A percentile compares a stretch with the other conserved stretches of the same genome.
These are phyloP conservation scores for Penicillium sp. DNA, from an alignment of 2,329 filamentous ascomycete genomes.

Conservation along the genomic window DNA sequence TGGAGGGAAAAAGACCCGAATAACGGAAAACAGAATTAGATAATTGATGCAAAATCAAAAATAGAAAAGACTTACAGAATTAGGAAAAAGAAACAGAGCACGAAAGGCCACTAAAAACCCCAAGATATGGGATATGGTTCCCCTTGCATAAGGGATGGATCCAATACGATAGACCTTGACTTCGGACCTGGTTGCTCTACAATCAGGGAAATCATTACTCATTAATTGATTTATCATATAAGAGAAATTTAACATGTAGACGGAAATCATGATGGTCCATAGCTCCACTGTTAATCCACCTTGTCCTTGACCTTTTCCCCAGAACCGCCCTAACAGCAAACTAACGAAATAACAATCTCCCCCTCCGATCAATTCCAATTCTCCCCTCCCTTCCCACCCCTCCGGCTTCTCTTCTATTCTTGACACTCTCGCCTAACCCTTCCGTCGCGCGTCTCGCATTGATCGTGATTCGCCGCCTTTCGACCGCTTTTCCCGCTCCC, in stretches of 20 bases:
- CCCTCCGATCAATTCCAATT: conserved; percentile 2
- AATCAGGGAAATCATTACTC: not conserved
- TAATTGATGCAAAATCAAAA: not conserved
- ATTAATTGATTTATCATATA: not conserved
- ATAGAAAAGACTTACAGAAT: not conserved
- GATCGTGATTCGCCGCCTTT: not conserved
- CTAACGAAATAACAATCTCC: conserved; percentile 20
- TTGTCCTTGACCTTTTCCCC: conserved; percentile 17
- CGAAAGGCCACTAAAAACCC: not conserved
- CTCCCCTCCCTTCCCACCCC: not conserved
- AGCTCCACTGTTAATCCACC: conserved; percentile 16
- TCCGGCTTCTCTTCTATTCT: not conserved
- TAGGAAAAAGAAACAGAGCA: not conserved
- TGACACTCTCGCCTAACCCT: not conserved
- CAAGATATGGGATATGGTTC: conserved; percentile 1
- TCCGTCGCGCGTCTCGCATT: not conserved
- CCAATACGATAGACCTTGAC: not conserved
- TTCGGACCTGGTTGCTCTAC: no score
- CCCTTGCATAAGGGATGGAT: conserved; percentile 4
- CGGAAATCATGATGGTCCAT: conserved; percentile 1
- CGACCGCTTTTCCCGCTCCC: conserved; percentile 4
- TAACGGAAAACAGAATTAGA: no score
- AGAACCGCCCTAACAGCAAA: conserved; percentile 15
- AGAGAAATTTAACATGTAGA: not conserved
- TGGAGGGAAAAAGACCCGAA: no score